Base-by-base conservation (phyloP, 345 rosid species). In the Rhodomyrtus tomentosa region DNA sequence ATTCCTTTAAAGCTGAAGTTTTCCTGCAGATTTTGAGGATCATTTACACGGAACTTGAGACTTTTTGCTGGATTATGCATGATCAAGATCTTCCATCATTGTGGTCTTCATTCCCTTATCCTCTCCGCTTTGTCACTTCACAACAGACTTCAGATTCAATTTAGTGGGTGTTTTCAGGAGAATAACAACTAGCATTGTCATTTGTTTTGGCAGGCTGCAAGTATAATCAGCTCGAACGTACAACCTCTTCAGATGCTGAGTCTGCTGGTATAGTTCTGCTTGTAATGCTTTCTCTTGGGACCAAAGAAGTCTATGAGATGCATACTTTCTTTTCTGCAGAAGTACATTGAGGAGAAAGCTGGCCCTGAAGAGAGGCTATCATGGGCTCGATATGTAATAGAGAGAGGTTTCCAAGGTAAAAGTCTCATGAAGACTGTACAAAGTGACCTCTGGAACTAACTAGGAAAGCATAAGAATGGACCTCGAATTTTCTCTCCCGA, bases 161-260 rank as follows among this genome's bases (percentile, higher is more conserved):
- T 59, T 15, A 20, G 22, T 29, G 40, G 13, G 25, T 10, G 25
- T 82, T 82, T 38, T 55, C 73, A 59, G 73, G 14, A 59, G 73
- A 59, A 59, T 29, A 29, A 59, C 5, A 2, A 15, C 40, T 83
- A 10, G 22, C 10, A 10, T 59, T 29, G 21, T 29, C 22, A 15
- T 59, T 29, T 52, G 29, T 29, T 80, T 52, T 83, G 45, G 45
- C 89, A 92, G 95, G 90, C 52, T 86, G 92, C 92, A 84, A 88
- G 89, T 85, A 81, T 89, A 80, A 38, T 93, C 82, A 87, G 86
- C 89, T 90, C 93, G 29, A 89, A 91, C 92, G 84, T 92, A 80
- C 95, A 93, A 56, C 95, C 95, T 88, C 88, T 91, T 82, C 89
- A 84, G 56, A 91, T 90, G 94, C 18, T 85, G 56, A 84, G 89